Conservation (phyloP, 306 rosid species). For the Pyrus bretschneideri region DNA sequence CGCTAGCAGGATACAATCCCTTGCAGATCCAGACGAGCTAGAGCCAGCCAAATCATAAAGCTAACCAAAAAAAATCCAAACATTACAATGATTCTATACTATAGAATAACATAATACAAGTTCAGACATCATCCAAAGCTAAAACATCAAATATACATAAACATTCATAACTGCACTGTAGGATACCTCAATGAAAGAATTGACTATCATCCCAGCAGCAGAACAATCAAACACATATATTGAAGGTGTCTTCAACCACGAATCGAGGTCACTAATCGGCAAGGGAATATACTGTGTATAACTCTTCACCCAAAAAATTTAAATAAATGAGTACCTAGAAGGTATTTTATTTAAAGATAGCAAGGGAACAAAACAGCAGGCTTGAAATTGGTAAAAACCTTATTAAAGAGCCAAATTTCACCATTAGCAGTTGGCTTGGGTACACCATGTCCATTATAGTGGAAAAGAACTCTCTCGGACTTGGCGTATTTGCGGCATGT, state of each 20-base stretch:
- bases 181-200: constrained; percentile 74
- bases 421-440: constrained; percentile 95
- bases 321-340: constrained; percentile 5
- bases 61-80: constrained; percentile 37
- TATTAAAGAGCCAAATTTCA: constrained; percentile 98
- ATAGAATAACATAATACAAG: not conserved
- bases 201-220: constrained; percentile 86
- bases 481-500: constrained; percentile 80
- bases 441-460: constrained; percentile 98
- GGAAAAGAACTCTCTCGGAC: constrained; percentile 91
- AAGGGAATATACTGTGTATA: constrained; percentile 96
- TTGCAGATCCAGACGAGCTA: constrained; percentile 60
- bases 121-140: not conserved
- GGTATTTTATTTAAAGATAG: not conserved
- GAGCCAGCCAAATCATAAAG: constrained; percentile 74
- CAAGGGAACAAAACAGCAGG: not conserved
- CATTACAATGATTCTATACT: not conserved
- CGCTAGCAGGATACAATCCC: constrained; percentile 97
- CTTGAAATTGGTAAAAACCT: constrained; percentile 40
- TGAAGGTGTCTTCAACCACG: constrained; percentile 99
- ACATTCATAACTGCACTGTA: not conserved
- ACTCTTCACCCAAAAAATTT: constrained; percentile 52
- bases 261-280: constrained; percentile 83
- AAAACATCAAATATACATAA: not conserved
- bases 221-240: constrained; percentile 98